Evolutionary conservation across 192 early-diverging fungal species (phyloP), one percentile per base, ranked within the genome.

Genomic region (Linnemannia elongata): DNA sequence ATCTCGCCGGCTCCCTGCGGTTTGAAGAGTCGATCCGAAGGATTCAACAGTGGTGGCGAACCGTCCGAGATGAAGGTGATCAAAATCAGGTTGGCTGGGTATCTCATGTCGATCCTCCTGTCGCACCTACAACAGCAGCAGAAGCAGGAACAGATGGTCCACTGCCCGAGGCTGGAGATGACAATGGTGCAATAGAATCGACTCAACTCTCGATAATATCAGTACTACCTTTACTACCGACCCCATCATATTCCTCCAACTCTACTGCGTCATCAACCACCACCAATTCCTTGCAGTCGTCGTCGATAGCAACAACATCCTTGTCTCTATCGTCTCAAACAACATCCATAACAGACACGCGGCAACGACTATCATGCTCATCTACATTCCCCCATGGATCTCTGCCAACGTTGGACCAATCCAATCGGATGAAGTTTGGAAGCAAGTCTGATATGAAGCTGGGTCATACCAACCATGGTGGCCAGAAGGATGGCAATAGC

Each of bases 31-130:
- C 79, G 3, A 77, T 80, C 60, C 72, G 72, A 20, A 47, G 79
- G 10, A 47, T 81, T 27, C 38, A 39, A 45, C 74, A 72, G 35
- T 86, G 84, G 84, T 86, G 84, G 84, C 41, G 47, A 12, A 72
- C 44, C 74, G 71, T 36, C 4, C 78, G 79, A 0, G 71, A 86
- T 18, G 77, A 75, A 35, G n/a, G 47, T 10, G 82, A 82, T 7
- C 63, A 45, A 27, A 57, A 71, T 55, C 57, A 57, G 10, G 20
- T 60, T 12, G 75, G 41, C n/a, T 66, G 55, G 41, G 57, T 63
- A 9, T 76, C 75, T n/a, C 75, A 66, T 27, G 13, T 76, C 12
- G 57, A 47, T 38, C 18, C 30, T 24, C 60, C 57, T 3, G 22
- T 30, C 17, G 8, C 36, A 20, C 27, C 3, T 36, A 55, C 54